A percentile compares a stretch with the other conserved stretches of the same genome.
phyloP scores from a whole-genome alignment of 2,329 filamentous ascomycete genomes.

The Pseudogymnoascus sp. region DNA sequence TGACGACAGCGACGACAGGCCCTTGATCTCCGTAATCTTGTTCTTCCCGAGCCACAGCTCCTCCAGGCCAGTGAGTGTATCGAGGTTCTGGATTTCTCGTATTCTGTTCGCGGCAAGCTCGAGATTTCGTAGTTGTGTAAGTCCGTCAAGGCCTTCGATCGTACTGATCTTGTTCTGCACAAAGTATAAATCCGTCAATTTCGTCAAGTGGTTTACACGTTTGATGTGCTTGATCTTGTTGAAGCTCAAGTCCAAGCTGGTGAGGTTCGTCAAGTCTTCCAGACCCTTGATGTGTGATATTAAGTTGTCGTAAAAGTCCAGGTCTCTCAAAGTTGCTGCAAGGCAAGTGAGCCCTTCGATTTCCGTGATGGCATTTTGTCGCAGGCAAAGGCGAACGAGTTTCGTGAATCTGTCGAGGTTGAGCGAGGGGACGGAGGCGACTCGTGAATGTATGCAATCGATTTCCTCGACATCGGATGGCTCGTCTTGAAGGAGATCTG shows the following conservation, averaged over 20 bases:
- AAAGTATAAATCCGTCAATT: conserved; percentile 79
- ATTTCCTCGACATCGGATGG: conserved; percentile 64
- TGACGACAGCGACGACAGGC: conserved; percentile 65
- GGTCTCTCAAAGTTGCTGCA: conserved; percentile 62
- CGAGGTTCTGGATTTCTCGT: conserved; percentile 77
- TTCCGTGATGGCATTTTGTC: conserved; percentile 79
- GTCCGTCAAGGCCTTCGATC: conserved; percentile 74
- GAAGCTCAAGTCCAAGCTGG: conserved; percentile 82
- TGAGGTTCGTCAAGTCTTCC: conserved; percentile 67
- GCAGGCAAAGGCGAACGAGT: conserved; percentile 71
- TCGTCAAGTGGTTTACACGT: conserved; percentile 65
- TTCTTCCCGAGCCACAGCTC: conserved; percentile 95
- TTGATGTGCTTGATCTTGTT: conserved; percentile 99
- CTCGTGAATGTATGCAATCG: conserved; percentile 78
- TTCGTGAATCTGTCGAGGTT: conserved; percentile 76
- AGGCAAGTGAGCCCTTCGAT: conserved; percentile 67
- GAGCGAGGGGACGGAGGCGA: conserved; percentile 68
- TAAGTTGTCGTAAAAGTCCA: conserved; percentile 95
- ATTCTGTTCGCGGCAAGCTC: conserved; percentile 92
- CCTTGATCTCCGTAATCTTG: conserved; percentile 78
- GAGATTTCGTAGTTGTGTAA: conserved; percentile 69
- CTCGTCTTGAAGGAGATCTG: conserved; percentile 54
- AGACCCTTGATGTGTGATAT: conserved; percentile 80
- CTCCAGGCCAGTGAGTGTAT: conserved; percentile 67
- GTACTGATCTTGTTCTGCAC: conserved; percentile 88